A percentile compares a stretch with the other conserved stretches of the same genome.
Evolutionary conservation across 2,329 filamentous ascomycete species (phyloP).

Genomic region (Hymenoscyphus repandus): DNA sequence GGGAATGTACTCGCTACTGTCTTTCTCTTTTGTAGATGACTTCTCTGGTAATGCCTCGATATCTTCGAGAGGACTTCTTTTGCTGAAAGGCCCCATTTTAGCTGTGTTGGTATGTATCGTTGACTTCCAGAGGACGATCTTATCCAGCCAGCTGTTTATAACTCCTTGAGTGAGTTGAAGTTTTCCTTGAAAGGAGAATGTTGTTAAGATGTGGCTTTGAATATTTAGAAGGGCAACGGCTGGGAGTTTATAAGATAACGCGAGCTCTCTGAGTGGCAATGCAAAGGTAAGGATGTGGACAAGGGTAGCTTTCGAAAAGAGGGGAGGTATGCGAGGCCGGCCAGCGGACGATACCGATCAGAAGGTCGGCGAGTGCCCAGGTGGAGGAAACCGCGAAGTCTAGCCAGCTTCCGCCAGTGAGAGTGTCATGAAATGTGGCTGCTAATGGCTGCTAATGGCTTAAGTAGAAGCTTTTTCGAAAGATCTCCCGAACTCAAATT

Average conservation of each 20-base stretch:
- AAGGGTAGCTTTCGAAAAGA: constrained; percentile 10
- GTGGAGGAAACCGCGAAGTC: constrained; percentile 19
- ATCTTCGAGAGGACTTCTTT: constrained; percentile 19
- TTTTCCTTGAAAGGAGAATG: neutral
- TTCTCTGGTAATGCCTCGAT: constrained; percentile 26
- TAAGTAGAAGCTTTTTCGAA: constrained; percentile 13
- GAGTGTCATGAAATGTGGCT: constrained; percentile 3
- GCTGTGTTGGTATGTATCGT: constrained; percentile 3
- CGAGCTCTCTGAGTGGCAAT: neutral
- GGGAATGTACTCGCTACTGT: constrained; percentile 20
- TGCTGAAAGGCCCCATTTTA: constrained; percentile 10
- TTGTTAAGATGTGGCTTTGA: no score
- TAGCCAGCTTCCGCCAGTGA: constrained; percentile 5
- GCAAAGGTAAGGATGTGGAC: constrained; percentile 5
- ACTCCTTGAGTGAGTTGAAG: neutral
- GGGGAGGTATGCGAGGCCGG: constrained; percentile 10
- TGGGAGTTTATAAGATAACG: neutral
- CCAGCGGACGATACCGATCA: constrained; percentile 22
- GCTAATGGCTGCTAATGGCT: constrained; percentile 15
- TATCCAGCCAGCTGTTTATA: neutral
- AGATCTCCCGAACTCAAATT: no score
- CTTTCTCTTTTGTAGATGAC: constrained; percentile 9
- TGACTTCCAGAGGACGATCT: neutral
- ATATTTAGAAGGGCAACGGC: no score
- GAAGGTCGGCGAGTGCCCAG: constrained; percentile 2